A percentile compares a stretch with the other conserved stretches of the same genome.
phyloP scores from a whole-genome alignment of 345 rosid genomes.

The Rhodamnia rubescens region DNA sequence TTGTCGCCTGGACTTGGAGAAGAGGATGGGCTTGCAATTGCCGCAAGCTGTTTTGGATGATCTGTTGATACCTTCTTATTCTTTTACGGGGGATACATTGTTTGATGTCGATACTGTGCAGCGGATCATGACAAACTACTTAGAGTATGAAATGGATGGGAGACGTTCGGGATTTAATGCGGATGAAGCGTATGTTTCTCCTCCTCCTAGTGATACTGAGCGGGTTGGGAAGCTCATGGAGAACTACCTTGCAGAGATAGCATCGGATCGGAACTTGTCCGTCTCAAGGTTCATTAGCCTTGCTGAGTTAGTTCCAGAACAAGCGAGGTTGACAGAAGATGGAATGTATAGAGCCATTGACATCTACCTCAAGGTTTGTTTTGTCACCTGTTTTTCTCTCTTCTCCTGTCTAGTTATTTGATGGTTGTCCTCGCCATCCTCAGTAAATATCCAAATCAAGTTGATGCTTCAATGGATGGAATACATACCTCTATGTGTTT shows the following conservation, averaged over 20 bases:
- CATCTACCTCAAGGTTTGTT: conserved; percentile 81
- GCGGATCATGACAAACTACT: conserved; percentile 62
- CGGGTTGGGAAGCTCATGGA: conserved; percentile 86
- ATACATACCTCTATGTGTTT: neutral
- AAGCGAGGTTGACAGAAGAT: conserved; percentile 73
- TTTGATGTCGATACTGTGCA: conserved; percentile 80
- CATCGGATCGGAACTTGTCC: conserved; percentile 58
- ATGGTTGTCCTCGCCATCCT: neutral
- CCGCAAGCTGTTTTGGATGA: conserved; percentile 81
- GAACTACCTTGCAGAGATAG: conserved; percentile 78
- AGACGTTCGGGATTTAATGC: conserved; percentile 15
- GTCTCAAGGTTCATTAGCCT: conserved; percentile 52
- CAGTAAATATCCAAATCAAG: neutral
- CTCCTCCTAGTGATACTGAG: conserved; percentile 47
- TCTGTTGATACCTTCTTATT: conserved; percentile 73
- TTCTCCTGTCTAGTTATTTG: neutral
- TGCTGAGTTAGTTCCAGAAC: conserved; percentile 75
- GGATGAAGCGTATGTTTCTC: conserved; percentile 33
- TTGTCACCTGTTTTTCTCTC: neutral
- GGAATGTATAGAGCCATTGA: conserved; percentile 85
- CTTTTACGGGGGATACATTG: conserved; percentile 63
- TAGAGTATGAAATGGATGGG: conserved; percentile 50
- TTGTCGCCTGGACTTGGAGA: conserved; percentile 89
- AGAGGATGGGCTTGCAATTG: conserved; percentile 70
- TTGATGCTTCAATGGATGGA: neutral